Percentiles rank a stretch among this genome's conserved stretches.
These are phyloP conservation scores for Hygrocybe punicea DNA, from an alignment of 768 basidiomycete genomes.

Conservation along the genomic window DNA sequence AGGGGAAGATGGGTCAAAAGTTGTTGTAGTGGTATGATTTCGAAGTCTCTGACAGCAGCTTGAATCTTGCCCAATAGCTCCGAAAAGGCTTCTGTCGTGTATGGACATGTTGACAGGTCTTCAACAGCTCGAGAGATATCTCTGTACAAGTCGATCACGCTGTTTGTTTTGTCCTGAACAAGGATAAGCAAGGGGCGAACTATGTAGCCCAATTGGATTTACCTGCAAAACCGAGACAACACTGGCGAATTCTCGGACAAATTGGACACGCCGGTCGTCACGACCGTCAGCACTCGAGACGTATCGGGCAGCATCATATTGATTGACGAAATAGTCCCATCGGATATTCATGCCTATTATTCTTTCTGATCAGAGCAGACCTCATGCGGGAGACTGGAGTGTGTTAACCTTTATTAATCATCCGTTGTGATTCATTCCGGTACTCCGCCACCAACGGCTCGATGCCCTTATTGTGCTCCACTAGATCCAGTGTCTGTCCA, in stretches of 20 bases:
- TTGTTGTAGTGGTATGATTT: background rate
- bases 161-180: constrained; percentile 86
- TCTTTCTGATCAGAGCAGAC: background rate
- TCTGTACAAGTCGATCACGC: constrained; percentile 84
- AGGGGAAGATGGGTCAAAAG: background rate
- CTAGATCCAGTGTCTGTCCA: constrained; percentile 88
- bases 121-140: constrained; percentile 84
- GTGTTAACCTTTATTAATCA: constrained; percentile 81
- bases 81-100: constrained; percentile 78
- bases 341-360: constrained; percentile 83
- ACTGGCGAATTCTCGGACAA: constrained; percentile 92
- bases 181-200: constrained; percentile 1
- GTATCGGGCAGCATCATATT: constrained; percentile 81
- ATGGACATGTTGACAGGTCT: constrained; percentile 83
- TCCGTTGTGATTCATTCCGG: constrained; percentile 86
- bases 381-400: constrained; percentile 1
- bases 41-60: constrained; percentile 57
- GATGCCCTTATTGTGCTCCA: constrained; percentile 87
- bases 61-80: constrained; percentile 78
- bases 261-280: constrained; percentile 88
- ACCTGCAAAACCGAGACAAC: constrained; percentile 89
- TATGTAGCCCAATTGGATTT: constrained; percentile 4
- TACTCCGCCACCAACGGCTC: constrained; percentile 95
- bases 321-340: constrained; percentile 96
- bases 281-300: constrained; percentile 67